Base-by-base conservation (phyloP, 2,329 filamentous ascomycete species). In the Aureobasidium lini region DNA sequence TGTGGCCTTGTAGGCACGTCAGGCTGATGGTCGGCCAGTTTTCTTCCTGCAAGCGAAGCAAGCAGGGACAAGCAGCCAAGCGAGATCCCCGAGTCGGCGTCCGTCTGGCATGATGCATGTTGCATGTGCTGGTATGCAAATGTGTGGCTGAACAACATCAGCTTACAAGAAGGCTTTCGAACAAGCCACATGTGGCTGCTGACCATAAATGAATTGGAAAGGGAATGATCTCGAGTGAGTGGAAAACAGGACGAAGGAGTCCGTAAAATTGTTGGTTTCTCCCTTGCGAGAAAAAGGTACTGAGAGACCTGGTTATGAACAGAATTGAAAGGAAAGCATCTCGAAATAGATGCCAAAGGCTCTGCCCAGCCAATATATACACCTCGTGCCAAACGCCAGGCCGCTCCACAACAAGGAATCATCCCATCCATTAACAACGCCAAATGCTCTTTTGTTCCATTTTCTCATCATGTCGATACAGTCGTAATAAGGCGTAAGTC, bases 171-270 rank as follows among this genome's bases (percentile, higher is more conserved):
- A 23, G 37, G 29, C 3, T 29, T 4, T 52, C 31, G 48, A n/a
- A 43, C 40, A 36, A 54, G 50, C 50, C 50, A 54, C 50, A 18
- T 43, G 49, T 53, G 50, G 50, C 50, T 54, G 50, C 39, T 54
- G 28, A 54, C 50, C 39, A 16, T 7, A 1, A 31, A 7, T 8
- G 7, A 13, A 39, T n/a, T 10, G 29, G 28, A 9, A 34, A 48
- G 18, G 8, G 6, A 37, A 16, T 23, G 23, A 23, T 23, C 23
- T 23, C 23, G 23, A 23, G 23, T 23, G 23, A 23, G 23, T 23
- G 23, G 23, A 23, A 23, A 23, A 3, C 1, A 28, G 47, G 32
- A 37, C 13, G 18, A 28, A 39, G 47, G 15, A 43, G 3, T 54
- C 10, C 13, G 11, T 23, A 18, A 7, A n/a, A 43, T 54, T 40